Conservation (phyloP, 139 green algal species). For the Chlamydomonas sphaeroides region DNA sequence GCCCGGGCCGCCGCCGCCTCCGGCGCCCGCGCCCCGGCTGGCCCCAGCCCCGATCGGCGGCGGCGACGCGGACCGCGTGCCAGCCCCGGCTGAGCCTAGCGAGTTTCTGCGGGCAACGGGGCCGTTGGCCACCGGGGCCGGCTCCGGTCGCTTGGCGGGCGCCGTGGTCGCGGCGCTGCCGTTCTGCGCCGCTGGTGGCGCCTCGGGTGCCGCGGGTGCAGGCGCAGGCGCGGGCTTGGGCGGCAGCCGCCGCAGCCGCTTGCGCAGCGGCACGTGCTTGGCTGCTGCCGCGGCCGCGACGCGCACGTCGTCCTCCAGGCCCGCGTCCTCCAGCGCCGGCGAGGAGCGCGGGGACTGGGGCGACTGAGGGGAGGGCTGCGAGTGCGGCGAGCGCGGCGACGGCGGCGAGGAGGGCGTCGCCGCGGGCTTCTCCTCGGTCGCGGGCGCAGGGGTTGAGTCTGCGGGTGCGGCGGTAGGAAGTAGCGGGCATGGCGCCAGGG, state of each 20-base stretch:
- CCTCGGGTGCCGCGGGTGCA: background rate
- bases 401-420: constrained; percentile 23
- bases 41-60: no score
- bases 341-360: background rate
- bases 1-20: background rate
- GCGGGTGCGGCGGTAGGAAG: no score
- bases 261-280: constrained; percentile 40
- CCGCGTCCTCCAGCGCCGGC: background rate
- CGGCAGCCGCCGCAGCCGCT: constrained; percentile 12
- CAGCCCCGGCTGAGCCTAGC: no score
- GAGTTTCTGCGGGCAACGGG: no score
- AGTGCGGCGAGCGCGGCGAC: constrained; percentile 24
- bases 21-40: no score
- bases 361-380: constrained; percentile 7
- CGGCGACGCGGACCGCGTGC: background rate
- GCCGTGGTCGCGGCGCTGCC: background rate
- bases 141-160: background rate
- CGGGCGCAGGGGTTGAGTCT: background rate
- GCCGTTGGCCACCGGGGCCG: background rate
- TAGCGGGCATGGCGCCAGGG: no score
- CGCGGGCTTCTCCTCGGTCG: background rate
- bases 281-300: constrained; percentile 18
- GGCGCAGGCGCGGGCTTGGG: background rate
- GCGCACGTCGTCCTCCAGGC: background rate
- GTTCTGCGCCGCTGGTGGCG: background rate